phyloP scores from a whole-genome alignment of 176 grass and related monocot species.

The Oryza punctata region DNA sequence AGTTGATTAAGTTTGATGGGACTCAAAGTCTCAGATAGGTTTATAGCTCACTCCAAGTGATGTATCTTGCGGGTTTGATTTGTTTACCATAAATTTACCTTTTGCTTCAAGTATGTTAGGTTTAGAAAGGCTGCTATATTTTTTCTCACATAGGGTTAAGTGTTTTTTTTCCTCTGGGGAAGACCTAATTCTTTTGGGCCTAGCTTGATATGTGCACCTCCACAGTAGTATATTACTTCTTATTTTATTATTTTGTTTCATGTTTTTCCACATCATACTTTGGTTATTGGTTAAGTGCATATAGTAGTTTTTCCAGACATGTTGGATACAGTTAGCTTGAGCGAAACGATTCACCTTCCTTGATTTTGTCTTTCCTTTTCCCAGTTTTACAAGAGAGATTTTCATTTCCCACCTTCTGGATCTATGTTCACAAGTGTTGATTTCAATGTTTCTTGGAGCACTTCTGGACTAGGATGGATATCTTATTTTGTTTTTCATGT shows the following conservation, averaged over 20 bases:
- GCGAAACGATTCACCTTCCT: not conserved
- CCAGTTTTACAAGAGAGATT: not conserved
- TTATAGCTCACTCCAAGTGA: not conserved
- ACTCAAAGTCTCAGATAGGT: not conserved
- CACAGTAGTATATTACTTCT: not conserved
- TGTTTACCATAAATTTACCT: conserved; percentile 2
- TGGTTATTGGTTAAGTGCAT: not conserved
- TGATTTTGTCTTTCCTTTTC: not conserved
- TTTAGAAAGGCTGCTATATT: not conserved
- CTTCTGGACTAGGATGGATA: not conserved
- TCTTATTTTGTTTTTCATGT: not conserved
- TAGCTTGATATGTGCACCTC: not conserved
- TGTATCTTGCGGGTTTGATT: not conserved
- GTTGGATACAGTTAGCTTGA: not conserved
- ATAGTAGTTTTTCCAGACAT: not conserved
- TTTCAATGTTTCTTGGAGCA: conserved; percentile 7
- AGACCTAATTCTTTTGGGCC: not conserved
- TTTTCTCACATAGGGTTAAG: not conserved
- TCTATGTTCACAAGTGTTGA: not conserved
- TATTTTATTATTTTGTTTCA: not conserved
- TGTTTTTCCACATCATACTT: not conserved
- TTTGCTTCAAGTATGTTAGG: conserved; percentile 10
- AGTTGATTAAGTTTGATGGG: conserved; percentile 5
- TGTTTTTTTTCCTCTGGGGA: not conserved
- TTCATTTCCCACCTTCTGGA: not conserved